Conservation (phyloP, 352 stramenopile species). For the Elongisporangium undulatum region DNA sequence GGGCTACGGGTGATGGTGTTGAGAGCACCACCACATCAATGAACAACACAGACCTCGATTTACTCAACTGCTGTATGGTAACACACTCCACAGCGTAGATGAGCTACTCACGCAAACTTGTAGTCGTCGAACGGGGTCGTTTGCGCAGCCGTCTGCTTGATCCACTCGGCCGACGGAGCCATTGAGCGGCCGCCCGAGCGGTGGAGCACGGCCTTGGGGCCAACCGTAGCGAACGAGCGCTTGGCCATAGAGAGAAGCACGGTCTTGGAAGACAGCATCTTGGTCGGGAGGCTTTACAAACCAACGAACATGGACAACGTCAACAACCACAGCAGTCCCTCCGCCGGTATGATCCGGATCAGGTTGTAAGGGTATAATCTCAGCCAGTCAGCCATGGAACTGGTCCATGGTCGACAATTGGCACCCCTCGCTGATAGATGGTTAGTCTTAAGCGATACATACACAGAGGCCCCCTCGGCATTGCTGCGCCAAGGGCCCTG, state of each 20-base stretch:
- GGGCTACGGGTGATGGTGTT: conserved; percentile 24
- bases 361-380: conserved; percentile 66
- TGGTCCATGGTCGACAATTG: conserved; percentile 35
- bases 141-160: conserved; percentile 31
- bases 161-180: conserved; percentile 44
- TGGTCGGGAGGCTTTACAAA: conserved; percentile 8
- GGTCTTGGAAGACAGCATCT: conserved; percentile 40
- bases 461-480: neutral
- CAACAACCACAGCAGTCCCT: conserved; percentile 44
- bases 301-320: neutral
- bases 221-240: conserved; percentile 44
- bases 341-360: conserved; percentile 59
- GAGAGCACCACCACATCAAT: conserved; percentile 1
- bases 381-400: conserved; percentile 46
- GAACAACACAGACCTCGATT: neutral
- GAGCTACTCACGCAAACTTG: conserved; percentile 42
- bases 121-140: conserved; percentile 55
- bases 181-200: conserved; percentile 29
- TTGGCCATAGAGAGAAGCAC: conserved; percentile 9
- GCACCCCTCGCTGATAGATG: conserved; percentile 58
- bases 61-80: neutral
- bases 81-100: neutral
- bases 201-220: conserved; percentile 34
- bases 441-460: conserved; percentile 13
- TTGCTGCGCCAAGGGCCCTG: too few relatives aligned